Evolutionary conservation across 495 filamentous ascomycete species (phyloP), one percentile per base, ranked within the genome.

Genomic region (Penicilliopsis zonata): DNA sequence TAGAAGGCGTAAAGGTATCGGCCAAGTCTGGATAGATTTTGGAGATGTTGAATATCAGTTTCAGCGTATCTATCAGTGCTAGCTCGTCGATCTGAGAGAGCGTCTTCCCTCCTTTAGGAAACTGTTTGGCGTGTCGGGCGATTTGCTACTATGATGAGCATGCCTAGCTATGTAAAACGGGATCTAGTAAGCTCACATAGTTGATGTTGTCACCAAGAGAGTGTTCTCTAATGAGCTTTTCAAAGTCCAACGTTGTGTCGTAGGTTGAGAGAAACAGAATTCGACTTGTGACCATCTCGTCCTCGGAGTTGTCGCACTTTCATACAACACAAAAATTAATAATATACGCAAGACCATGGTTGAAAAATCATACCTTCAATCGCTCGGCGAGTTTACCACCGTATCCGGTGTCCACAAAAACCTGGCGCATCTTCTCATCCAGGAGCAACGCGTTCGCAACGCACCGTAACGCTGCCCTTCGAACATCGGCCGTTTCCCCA

Each of bases 201-300:
- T 73, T 70, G 33, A 95, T 71, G 38, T 67, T 74, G 9, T 81
- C 74, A 2, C 74, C 81, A 3, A 96, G 57, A 4, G 69, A 58
- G 47, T 88, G 57, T 15, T 86, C 48, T 19, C 80, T 70, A 34
- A 94, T 71, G 2, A 94, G 67, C 0, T 62, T 53, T 17, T 69
- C 59, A 31, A 90, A 76, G 40, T 86, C 63, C 30, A 82, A 46
- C 3, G 68, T 72, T 4, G 86, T 86, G 18, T 75, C 70, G 44
- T 95, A 96, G 0, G 90, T 96, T 9, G 78, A 71, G 2, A 95
- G 61, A 38, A 96, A 86, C 6, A 96, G 57, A 13, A 98, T 78
- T 19, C 90, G 71, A 25, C 80, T 80, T 20, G 74, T 59, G 0
- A 95, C 61, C 57, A 98, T 93, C 50, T 98, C 87, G 44, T 98